Conservation (phyloP, 768 basidiomycete species). For the Termitomyces sp. region DNA sequence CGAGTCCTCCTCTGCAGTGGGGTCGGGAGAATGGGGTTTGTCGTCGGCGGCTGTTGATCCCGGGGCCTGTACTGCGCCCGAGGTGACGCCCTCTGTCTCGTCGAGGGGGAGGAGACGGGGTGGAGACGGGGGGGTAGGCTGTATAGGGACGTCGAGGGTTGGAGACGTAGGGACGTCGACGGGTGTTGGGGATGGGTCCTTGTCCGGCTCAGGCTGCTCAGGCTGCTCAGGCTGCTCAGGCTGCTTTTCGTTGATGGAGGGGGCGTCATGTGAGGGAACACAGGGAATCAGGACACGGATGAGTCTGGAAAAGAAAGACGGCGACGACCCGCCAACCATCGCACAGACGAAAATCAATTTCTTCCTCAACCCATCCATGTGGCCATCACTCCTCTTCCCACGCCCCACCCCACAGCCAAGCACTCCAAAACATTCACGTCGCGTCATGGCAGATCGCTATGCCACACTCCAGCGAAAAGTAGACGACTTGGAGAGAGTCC, state of each 20-base stretch:
- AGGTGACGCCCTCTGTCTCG: slow-evolving; percentile 86
- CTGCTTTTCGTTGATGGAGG: slow-evolving; percentile 34
- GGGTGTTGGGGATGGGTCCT: too few species aligned
- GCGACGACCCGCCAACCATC: too few species aligned
- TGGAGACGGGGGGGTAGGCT: slow-evolving; percentile 27
- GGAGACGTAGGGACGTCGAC: slow-evolving; percentile 4
- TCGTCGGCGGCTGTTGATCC: slow-evolving; percentile 63
- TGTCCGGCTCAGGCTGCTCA: too few species aligned
- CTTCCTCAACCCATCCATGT: slow-evolving; percentile 13
- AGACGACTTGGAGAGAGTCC: slow-evolving; percentile 59
- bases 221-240: too few species aligned
- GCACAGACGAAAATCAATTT: too few species aligned
- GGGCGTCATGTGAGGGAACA: slow-evolving; percentile 48
- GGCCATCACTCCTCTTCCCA: slow-evolving; percentile 12
- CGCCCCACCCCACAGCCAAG: slow-evolving; percentile 11
- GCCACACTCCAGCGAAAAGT: slow-evolving; percentile 57
- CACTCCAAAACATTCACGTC: slow-evolving; percentile 2
- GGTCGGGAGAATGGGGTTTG: slow-evolving; percentile 35
- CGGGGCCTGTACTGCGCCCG: slow-evolving; percentile 89
- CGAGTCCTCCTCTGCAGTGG: slow-evolving; percentile 54
- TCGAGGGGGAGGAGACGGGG: slow-evolving; percentile 45
- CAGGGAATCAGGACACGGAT: slow-evolving; percentile 66
- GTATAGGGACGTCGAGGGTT: slow-evolving; percentile 24
- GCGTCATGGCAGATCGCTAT: slow-evolving; percentile 38
- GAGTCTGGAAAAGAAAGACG: slow-evolving; percentile 58